Conservation (phyloP, 2,329 filamentous ascomycete species). For the Fusarium bulbicola region DNA sequence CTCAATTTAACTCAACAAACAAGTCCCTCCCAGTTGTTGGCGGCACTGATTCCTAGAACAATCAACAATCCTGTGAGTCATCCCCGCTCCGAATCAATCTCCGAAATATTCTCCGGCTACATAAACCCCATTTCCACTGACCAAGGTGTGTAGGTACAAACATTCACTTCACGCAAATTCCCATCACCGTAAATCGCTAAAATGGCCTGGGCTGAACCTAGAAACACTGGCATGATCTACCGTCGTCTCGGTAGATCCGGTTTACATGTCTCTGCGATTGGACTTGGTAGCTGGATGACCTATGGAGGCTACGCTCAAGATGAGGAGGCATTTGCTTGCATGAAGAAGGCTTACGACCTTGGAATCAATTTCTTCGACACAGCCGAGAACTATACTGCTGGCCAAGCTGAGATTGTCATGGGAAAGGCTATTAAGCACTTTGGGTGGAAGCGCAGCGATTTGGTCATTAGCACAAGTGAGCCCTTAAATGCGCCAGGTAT, state of each 20-base stretch:
- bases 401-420: conserved; percentile 71
- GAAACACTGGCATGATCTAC: conserved; percentile 56
- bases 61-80: neutral
- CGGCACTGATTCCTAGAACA: neutral
- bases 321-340: conserved; percentile 67
- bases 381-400: conserved; percentile 67
- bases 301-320: conserved; percentile 73
- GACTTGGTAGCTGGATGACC: conserved; percentile 72
- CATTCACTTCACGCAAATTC: neutral
- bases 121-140: conserved; percentile 1
- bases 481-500: accelerated
- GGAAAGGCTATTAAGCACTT: conserved; percentile 69
- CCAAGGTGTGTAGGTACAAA: neutral
- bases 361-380: conserved; percentile 73
- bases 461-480: conserved; percentile 66
- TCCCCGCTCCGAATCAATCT: conserved; percentile 40
- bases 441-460: conserved; percentile 68
- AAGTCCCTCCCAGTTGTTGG: too few species aligned
- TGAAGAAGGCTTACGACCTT: conserved; percentile 68
- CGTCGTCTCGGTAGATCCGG: conserved; percentile 61
- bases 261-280: conserved; percentile 73
- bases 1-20: neutral
- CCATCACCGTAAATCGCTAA: conserved; percentile 13
- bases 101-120: conserved; percentile 31
- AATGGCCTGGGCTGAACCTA: conserved; percentile 56